These are phyloP conservation scores for Arabis hirsuta DNA, from an alignment of 345 rosid species.

Conservation along the genomic window DNA sequence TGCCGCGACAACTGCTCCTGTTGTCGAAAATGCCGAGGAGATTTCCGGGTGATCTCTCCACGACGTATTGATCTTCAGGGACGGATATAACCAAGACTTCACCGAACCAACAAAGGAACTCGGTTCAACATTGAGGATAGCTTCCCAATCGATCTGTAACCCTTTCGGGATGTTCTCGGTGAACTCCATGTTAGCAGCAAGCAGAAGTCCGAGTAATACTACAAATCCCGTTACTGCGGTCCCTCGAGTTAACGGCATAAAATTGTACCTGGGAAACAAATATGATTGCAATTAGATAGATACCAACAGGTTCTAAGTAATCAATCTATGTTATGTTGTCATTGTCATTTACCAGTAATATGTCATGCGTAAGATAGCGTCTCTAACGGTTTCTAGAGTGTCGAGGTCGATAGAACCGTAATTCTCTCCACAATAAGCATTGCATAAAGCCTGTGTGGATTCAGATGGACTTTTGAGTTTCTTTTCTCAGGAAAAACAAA, in stretches of 20 bases:
- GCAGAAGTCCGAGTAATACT: conserved; percentile 78
- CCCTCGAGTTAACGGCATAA: conserved; percentile 96
- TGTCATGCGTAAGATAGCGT: conserved; percentile 84
- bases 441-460: conserved; percentile 75
- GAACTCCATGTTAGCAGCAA: conserved; percentile 92
- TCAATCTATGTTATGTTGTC: background rate
- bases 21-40: conserved; percentile 68
- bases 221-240: conserved; percentile 82
- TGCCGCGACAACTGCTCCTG: conserved; percentile 84
- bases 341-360: conserved; percentile 77
- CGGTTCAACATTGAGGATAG: conserved; percentile 75
- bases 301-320: conserved; percentile 13
- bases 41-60: conserved; percentile 88
- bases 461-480: conserved; percentile 14
- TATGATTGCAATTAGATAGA: background rate
- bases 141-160: conserved; percentile 94
- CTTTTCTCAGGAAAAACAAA: background rate
- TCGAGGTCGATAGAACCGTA: conserved; percentile 68
- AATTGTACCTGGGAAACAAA: conserved; percentile 72
- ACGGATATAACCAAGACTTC: conserved; percentile 81
- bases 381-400: conserved; percentile 67
- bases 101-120: conserved; percentile 60
- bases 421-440: conserved; percentile 78
- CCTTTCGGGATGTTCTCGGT: conserved; percentile 69
- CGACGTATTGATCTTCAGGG: conserved; percentile 67